These are phyloP conservation scores for Entonaema liquescens DNA, from an alignment of 495 filamentous ascomycete genomes.

Conservation along the genomic window DNA sequence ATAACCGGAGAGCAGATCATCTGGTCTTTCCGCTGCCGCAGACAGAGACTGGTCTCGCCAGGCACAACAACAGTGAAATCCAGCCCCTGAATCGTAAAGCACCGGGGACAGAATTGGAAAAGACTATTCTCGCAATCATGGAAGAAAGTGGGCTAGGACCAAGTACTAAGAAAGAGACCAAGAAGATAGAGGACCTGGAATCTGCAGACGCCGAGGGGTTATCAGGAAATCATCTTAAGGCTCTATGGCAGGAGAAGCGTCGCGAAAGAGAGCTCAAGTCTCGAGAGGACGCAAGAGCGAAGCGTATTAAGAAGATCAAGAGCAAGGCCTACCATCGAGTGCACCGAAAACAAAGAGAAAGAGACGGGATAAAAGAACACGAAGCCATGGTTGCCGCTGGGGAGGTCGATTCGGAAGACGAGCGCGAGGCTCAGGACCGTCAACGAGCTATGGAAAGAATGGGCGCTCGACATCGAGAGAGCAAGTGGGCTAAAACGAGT, in stretches of 20 bases:
- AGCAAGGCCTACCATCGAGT: constrained; percentile 91
- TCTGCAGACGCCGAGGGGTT: constrained; percentile 74
- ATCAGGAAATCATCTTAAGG: constrained; percentile 73
- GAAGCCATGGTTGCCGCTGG: constrained; percentile 74
- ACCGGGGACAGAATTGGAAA: constrained; percentile 82
- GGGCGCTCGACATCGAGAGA: constrained; percentile 86
- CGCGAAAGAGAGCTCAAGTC: constrained; percentile 85
- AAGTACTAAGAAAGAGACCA: constrained; percentile 52
- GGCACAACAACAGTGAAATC: constrained; percentile 58
- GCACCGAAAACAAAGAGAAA: constrained; percentile 85
- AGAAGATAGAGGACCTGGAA: constrained; percentile 70
- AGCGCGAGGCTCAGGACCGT: constrained; percentile 80
- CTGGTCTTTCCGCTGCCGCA: constrained; percentile 88
- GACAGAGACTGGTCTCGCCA: constrained; percentile 59
- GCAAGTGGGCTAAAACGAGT: constrained; percentile 92
- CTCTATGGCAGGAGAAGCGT: constrained; percentile 77
- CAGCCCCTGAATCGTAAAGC: constrained; percentile 62
- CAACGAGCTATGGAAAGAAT: constrained; percentile 87
- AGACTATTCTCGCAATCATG: constrained; percentile 83
- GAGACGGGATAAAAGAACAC: constrained; percentile 73
- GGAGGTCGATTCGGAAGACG: constrained; percentile 72
- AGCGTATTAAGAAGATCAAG: constrained; percentile 98
- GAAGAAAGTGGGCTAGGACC: constrained; percentile 82
- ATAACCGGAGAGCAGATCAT: constrained; percentile 91
- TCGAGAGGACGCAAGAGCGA: constrained; percentile 86